phyloP scores from a whole-genome alignment of 345 rosid genomes.

The Odontarrhena argentea region DNA sequence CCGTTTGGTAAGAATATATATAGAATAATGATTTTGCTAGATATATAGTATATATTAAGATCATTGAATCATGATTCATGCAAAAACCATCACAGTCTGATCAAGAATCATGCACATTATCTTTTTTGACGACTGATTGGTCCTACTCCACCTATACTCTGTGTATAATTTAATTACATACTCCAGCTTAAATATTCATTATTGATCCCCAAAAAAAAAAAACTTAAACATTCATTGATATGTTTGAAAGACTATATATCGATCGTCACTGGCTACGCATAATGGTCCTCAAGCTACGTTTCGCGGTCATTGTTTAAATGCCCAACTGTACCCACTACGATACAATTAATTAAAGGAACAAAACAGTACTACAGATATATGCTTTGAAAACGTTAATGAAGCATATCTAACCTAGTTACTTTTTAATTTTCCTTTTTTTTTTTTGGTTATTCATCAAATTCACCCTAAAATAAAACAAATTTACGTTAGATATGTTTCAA shows the following conservation, averaged over 20 bases:
- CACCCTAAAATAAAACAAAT: no score
- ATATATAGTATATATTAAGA: neutral
- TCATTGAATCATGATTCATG: conserved; percentile 38
- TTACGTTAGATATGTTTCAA: no score
- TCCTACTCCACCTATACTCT: conserved; percentile 29
- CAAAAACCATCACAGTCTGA: conserved; percentile 32
- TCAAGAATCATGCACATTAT: conserved; percentile 19
- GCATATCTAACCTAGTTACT: no score
- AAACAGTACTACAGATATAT: no score
- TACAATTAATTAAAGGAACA: neutral
- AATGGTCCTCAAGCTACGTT: conserved; percentile 28
- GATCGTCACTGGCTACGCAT: conserved; percentile 17
- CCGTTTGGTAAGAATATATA: neutral
- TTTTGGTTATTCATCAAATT: no score
- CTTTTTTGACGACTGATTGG: conserved; percentile 21
- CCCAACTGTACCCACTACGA: conserved; percentile 6
- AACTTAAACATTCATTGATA: conserved; percentile 7
- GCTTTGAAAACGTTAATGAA: no score
- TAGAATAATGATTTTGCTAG: neutral
- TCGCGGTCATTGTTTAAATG: conserved; percentile 26
- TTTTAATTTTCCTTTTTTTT: no score
- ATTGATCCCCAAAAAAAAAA: no score
- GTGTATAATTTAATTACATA: conserved; percentile 12
- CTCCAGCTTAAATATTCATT: conserved; percentile 12
- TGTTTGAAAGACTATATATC: neutral